Conservation (phyloP, 129 eudicot genomes). For the Logfia minima region DNA sequence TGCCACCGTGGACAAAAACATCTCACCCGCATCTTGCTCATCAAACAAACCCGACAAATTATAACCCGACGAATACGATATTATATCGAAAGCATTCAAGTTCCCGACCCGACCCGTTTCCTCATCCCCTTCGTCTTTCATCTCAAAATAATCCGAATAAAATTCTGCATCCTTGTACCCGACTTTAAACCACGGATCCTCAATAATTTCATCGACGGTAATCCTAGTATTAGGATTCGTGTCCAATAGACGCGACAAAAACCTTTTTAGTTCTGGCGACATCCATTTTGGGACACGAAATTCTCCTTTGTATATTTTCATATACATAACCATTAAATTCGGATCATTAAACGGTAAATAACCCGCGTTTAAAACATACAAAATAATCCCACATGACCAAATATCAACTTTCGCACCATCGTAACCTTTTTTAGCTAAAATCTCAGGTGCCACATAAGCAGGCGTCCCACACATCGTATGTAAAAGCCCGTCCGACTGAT, state of each 20-base stretch:
- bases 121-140: constrained; percentile 25
- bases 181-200: constrained; percentile 52
- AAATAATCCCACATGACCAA: constrained; percentile 61
- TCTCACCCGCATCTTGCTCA: constrained; percentile 36
- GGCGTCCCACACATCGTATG: constrained; percentile 61
- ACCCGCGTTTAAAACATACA: constrained; percentile 54
- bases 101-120: neutral
- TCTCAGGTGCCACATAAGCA: constrained; percentile 67
- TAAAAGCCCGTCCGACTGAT: neutral
- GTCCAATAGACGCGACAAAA: constrained; percentile 45
- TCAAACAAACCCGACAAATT: constrained; percentile 57
- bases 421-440: constrained; percentile 58
- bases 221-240: constrained; percentile 51
- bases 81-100: constrained; percentile 61
- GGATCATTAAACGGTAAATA: constrained; percentile 31
- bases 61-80: constrained; percentile 59
- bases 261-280: constrained; percentile 49
- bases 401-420: constrained; percentile 58
- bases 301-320: constrained; percentile 59
- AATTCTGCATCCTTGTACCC: constrained; percentile 31
- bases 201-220: constrained; percentile 36
- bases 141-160: constrained; percentile 16
- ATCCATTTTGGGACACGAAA: constrained; percentile 63
- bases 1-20: constrained; percentile 45
- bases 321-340: constrained; percentile 56